These are phyloP conservation scores for Daldinia sp. DNA, from an alignment of 2,329 filamentous ascomycete species.

Conservation along the genomic window DNA sequence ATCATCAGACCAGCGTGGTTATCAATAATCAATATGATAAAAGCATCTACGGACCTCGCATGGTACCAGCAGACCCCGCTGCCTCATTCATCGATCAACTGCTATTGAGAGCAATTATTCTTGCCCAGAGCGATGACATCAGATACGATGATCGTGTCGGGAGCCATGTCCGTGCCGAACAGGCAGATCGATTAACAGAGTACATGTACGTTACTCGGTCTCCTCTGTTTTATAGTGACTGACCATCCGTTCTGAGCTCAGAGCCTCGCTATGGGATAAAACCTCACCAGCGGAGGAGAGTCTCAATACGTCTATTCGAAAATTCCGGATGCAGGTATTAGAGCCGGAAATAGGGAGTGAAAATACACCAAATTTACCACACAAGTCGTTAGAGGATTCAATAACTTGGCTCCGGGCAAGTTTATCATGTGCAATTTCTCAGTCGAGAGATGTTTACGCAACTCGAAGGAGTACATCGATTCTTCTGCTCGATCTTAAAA, in stretches of 20 bases:
- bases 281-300: neutral
- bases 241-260: neutral
- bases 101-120: neutral
- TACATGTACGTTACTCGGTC: neutral
- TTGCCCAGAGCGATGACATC: neutral
- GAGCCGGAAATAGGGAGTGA: neutral
- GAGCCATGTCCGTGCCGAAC: neutral
- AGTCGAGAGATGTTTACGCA: neutral
- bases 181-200: neutral
- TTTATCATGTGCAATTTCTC: neutral
- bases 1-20: neutral
- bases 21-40: neutral
- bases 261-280: neutral
- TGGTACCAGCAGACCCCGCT: neutral
- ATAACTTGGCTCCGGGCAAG: neutral
- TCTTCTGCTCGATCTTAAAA: neutral
- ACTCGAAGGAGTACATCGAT: neutral
- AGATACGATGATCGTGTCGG: neutral
- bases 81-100: neutral
- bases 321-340: neutral
- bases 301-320: neutral
- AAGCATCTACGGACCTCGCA: neutral
- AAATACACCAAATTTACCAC: neutral
- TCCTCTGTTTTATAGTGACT: neutral
- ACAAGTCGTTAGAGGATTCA: neutral